Percentiles rank a stretch among this genome's conserved stretches.
phyloP scores from a whole-genome alignment of 2,329 filamentous ascomycete genomes.

The Botrytis pseudocinerea region DNA sequence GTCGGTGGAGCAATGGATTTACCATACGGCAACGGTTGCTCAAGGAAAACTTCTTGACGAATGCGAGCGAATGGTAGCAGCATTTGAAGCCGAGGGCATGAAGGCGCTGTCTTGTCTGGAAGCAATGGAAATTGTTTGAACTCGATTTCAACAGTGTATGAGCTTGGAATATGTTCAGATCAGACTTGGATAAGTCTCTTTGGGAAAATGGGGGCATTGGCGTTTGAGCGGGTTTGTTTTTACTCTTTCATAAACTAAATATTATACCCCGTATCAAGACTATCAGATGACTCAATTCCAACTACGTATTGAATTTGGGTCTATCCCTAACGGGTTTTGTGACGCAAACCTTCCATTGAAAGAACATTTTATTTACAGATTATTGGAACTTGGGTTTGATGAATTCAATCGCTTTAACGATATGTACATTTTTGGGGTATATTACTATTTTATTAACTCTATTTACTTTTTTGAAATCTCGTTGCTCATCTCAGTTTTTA shows the following conservation, averaged over 20 bases:
- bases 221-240: background rate
- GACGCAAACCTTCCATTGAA: background rate
- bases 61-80: slow-evolving; percentile 78
- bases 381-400: background rate
- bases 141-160: background rate
- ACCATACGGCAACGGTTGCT: slow-evolving; percentile 74
- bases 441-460: slow-evolving; percentile 16
- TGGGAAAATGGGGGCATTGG: background rate
- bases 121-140: slow-evolving; percentile 26
- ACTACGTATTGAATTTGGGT: background rate
- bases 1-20: slow-evolving; percentile 93
- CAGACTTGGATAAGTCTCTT: background rate
- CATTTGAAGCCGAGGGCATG: slow-evolving; percentile 81
- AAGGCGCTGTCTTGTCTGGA: slow-evolving; percentile 77
- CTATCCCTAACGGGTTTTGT: background rate
- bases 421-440: slow-evolving; percentile 1
- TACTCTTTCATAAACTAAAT: background rate
- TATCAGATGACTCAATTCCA: background rate
- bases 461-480: slow-evolving; percentile 46
- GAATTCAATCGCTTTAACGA: background rate
- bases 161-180: background rate
- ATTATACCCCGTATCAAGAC: slow-evolving; percentile 2
- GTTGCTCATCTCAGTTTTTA: slow-evolving; percentile 62
- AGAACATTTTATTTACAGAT: background rate
- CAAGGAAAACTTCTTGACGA: slow-evolving; percentile 77